A percentile compares a stretch with the other conserved stretches of the same genome.
These are phyloP conservation scores for Penicillium paxilli DNA, from an alignment of 495 filamentous ascomycete genomes.

Conservation along the genomic window DNA sequence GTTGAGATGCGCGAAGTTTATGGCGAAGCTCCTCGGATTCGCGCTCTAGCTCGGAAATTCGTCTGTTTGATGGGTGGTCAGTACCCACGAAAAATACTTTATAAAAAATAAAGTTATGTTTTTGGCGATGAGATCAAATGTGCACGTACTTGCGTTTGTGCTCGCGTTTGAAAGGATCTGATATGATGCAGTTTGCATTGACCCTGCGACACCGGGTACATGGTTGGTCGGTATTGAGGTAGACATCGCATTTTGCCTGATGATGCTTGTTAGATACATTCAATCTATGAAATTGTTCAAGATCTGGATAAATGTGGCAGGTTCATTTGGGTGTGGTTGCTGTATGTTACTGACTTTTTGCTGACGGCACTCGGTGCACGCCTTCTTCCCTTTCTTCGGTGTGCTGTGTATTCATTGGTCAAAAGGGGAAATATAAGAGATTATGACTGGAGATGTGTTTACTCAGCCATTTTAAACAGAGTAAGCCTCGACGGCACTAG, in stretches of 20 bases:
- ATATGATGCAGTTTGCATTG: conserved; percentile 38
- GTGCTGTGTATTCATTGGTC: conserved; percentile 22
- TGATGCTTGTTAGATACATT: background rate
- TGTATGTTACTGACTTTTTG: no score
- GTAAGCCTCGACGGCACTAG: no score
- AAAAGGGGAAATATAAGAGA: background rate
- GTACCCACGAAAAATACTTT: no score
- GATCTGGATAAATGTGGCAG: no score
- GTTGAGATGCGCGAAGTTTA: conserved; percentile 28
- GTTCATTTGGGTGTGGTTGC: no score
- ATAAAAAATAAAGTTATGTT: no score
- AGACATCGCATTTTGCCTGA: conserved; percentile 46
- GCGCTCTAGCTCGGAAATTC: conserved; percentile 36
- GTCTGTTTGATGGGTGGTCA: no score
- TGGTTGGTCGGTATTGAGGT: conserved; percentile 30
- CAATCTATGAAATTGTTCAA: background rate
- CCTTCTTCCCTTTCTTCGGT: conserved; percentile 42
- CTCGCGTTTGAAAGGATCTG: conserved; percentile 44
- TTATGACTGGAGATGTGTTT: background rate
- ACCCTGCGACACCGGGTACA: conserved; percentile 41
- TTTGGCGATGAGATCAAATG: background rate
- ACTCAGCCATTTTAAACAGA: conserved; percentile 27
- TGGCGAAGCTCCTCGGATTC: conserved; percentile 40
- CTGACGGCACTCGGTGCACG: conserved; percentile 47
- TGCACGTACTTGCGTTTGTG: conserved; percentile 45